Percentiles rank a stretch among this genome's conserved stretches.
These are phyloP conservation scores for Leucocoprinus birnbaumii DNA, from an alignment of 768 basidiomycete species.

Conservation along the genomic window DNA sequence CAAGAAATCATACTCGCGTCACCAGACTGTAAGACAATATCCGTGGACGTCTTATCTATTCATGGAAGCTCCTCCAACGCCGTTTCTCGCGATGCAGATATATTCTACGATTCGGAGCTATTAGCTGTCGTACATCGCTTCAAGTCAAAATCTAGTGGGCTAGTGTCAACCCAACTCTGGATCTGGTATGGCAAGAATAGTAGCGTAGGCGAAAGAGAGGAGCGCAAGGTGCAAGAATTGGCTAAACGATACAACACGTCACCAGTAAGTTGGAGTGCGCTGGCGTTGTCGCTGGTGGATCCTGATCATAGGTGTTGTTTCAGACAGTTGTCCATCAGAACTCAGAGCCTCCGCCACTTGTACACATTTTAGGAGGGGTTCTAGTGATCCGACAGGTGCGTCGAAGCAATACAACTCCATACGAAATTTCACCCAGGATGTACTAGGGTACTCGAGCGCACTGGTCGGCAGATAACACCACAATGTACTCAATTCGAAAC, in stretches of 20 bases:
- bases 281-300: not conserved
- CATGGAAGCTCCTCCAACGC: slow-evolving; percentile 44
- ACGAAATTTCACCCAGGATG: not conserved
- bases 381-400: slow-evolving; percentile 75
- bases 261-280: slow-evolving; percentile 39
- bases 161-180: slow-evolving; percentile 73
- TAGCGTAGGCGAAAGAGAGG: slow-evolving; percentile 54
- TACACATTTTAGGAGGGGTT: slow-evolving; percentile 62
- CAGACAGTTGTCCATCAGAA: slow-evolving; percentile 53
- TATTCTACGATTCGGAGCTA: slow-evolving; percentile 76
- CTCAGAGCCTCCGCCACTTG: slow-evolving; percentile 61
- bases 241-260: slow-evolving; percentile 70
- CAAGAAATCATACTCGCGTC: slow-evolving; percentile 19
- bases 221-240: slow-evolving; percentile 65
- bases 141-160: slow-evolving; percentile 61
- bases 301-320: not conserved
- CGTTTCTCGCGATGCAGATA: slow-evolving; percentile 40
- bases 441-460: slow-evolving; percentile 29
- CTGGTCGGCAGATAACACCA: slow-evolving; percentile 78
- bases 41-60: slow-evolving; percentile 71
- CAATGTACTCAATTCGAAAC: slow-evolving; percentile 74
- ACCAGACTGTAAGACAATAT: slow-evolving; percentile 50
- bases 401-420: not conserved
- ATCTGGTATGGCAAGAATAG: slow-evolving; percentile 67
- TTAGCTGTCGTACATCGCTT: slow-evolving; percentile 66